phyloP scores from a whole-genome alignment of 192 early-diverging fungal genomes.

The Rhizophlyctis rosea region DNA sequence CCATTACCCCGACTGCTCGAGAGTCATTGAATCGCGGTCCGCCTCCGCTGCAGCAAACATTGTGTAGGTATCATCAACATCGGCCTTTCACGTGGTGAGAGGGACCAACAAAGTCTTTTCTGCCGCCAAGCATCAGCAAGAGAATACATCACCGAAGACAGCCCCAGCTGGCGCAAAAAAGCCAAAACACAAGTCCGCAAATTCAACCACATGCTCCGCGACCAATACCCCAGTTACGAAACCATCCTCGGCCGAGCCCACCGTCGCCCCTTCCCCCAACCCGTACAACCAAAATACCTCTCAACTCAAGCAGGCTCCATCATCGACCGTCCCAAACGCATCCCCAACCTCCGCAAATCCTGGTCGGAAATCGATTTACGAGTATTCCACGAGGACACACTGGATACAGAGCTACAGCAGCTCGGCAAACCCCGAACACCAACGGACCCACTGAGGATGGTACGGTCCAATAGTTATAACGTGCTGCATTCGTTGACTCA shows the following conservation, averaged over 20 bases:
- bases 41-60: no score
- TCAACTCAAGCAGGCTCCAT: conserved; percentile 17
- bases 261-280: conserved; percentile 17
- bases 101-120: no score
- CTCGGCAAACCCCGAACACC: neutral
- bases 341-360: conserved; percentile 19
- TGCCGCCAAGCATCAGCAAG: conserved; percentile 6
- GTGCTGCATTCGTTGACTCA: conserved; percentile 11
- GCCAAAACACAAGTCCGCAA: conserved; percentile 16
- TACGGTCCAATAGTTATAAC: conserved; percentile 31
- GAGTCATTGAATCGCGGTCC: no score
- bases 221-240: conserved; percentile 21
- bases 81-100: no score
- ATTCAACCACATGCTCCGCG: conserved; percentile 17
- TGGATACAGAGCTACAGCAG: neutral
- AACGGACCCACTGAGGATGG: conserved; percentile 5
- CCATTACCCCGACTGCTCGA: no score
- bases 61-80: no score
- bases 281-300: conserved; percentile 17
- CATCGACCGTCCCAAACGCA: neutral
- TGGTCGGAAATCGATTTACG: conserved; percentile 36
- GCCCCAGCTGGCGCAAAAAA: conserved; percentile 35
- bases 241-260: conserved; percentile 23
- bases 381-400: neutral
- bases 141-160: conserved; percentile 30